Evolutionary conservation across 2,329 filamentous ascomycete species (phyloP), one percentile per base, ranked within the genome.

Genomic region (Cercospora nicotianae): DNA sequence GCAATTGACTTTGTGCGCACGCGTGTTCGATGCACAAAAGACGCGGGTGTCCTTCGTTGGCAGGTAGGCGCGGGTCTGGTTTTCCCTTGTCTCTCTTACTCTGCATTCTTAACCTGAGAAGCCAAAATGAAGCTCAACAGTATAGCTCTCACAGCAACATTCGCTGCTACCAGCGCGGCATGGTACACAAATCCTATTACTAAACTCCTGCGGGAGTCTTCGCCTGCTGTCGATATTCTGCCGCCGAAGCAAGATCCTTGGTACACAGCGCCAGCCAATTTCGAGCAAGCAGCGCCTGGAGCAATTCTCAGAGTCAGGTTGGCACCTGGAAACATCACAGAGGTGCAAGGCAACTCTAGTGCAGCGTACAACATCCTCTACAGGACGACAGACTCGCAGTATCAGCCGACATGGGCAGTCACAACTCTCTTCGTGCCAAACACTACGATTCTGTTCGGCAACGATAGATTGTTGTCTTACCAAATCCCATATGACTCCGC

Each of bases 201-300:
- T 31, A 63, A 64, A 20, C 57, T 70, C n/a, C 64, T 65, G n/a
- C 53, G 68, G 18, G 45, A 59, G 28, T 60, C 58, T 58, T 63
- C 67, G 42, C 42, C 68, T 10, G 57, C 67, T 28, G 64, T 66
- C 33, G 70, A 67, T 12, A 66, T 67, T 8, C 51, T 79, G 0
- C 76, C 76, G 12, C 79, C 79, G n/a, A 76, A 72, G 26, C 60
- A 76, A 60, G 79, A 81, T 64, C 77, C 79, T 4, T 81, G 76
- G 72, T 81, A 81, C 64, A 73, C 71, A 8, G 71, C 78, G 5
- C 77, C 79, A 10, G 16, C 30, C 0, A 72, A 71, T 13, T 77
- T 68, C 65, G 73, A 77, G 63, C 57, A 57, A 30, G 64, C 74
- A 6, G 66, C 70, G 6, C 79, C 79, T 1, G 80, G 80, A 6